phyloP scores from a whole-genome alignment of 2,329 filamentous ascomycete genomes.

The Paecilomyces fulvus region DNA sequence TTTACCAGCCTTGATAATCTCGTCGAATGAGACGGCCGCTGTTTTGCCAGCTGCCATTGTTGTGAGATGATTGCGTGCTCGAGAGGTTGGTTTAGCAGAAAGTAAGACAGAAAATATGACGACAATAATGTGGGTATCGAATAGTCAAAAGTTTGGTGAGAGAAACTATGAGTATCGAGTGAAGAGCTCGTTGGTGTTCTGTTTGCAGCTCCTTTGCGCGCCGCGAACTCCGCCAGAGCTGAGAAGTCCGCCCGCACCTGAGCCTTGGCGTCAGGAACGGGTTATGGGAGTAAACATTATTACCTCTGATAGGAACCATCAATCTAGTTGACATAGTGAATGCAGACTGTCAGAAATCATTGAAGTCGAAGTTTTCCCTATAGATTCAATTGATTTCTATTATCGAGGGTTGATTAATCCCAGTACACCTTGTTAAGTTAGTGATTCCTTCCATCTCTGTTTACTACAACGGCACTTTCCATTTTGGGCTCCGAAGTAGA shows the following conservation, averaged over 20 bases:
- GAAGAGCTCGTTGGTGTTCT: background rate
- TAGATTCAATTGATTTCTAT: background rate
- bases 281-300: background rate
- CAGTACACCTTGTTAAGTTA: background rate
- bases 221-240: background rate
- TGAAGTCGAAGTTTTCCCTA: background rate
- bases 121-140: background rate
- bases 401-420: background rate
- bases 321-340: background rate
- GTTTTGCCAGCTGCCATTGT: conserved; percentile 30
- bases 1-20: conserved; percentile 45
- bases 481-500: background rate
- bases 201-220: background rate
- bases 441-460: background rate
- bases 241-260: background rate
- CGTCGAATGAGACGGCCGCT: conserved; percentile 38
- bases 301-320: background rate
- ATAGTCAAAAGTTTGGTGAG: background rate
- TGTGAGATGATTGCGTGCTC: background rate
- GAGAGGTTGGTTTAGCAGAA: background rate
- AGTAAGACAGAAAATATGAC: background rate
- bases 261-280: background rate
- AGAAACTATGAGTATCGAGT: background rate
- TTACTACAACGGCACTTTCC: background rate
- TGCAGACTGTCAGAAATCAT: background rate